These are phyloP conservation scores for Rubus parviflorus DNA, from an alignment of 306 rosid genomes.

Conservation along the genomic window DNA sequence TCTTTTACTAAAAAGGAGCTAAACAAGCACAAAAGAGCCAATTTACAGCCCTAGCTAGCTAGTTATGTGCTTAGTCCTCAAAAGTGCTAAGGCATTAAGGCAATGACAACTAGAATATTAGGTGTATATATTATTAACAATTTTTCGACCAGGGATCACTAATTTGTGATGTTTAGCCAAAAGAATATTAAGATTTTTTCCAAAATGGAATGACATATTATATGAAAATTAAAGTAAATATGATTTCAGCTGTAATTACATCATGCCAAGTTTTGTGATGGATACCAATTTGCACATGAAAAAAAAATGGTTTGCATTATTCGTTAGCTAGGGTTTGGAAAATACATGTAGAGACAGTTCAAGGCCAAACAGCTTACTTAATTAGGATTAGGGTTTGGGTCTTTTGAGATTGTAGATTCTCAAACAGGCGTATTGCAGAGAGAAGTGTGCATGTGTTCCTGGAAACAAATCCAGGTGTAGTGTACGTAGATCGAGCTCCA, in stretches of 20 bases:
- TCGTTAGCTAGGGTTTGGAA: neutral
- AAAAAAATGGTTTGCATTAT: neutral
- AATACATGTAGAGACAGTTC: neutral
- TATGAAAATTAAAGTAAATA: too few species aligned
- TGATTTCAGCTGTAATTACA: too few species aligned
- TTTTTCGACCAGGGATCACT: neutral
- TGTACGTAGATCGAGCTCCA: conserved; percentile 5
- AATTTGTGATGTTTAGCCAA: neutral
- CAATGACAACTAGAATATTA: neutral
- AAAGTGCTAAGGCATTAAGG: neutral
- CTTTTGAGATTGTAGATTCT: neutral
- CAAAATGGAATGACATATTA: too few species aligned
- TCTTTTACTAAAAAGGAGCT: too few species aligned
- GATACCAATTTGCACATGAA: too few species aligned
- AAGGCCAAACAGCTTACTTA: neutral
- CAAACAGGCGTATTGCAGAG: neutral
- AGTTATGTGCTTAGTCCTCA: neutral
- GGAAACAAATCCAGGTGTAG: conserved; percentile 7
- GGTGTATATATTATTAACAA: too few species aligned
- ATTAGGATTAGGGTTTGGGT: neutral
- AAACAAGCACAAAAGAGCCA: too few species aligned
- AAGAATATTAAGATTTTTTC: too few species aligned
- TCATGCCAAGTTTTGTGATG: too few species aligned
- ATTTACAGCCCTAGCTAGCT: too few species aligned
- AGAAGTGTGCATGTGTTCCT: conserved; percentile 3